phyloP scores from a whole-genome alignment of 1,284 basidiomycete species.

The Ceratobasidium theobromae region DNA sequence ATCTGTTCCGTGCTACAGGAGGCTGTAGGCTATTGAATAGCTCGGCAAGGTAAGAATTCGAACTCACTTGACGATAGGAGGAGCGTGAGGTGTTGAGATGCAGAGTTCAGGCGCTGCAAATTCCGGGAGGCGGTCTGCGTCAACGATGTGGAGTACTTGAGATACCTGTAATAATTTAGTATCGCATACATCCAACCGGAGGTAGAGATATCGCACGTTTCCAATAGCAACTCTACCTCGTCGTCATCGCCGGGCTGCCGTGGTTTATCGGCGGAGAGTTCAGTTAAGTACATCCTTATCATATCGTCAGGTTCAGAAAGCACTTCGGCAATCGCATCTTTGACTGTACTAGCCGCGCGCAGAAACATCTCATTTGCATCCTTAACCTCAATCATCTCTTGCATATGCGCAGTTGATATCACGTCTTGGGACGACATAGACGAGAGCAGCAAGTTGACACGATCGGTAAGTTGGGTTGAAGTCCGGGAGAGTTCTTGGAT shows the following conservation, averaged over 20 bases:
- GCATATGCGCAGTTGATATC: conserved; percentile 33
- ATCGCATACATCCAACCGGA: background rate
- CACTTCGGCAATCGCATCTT: conserved; percentile 30
- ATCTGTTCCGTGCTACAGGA: conserved; percentile 28
- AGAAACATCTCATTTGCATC: conserved; percentile 32
- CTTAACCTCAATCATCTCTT: conserved; percentile 34
- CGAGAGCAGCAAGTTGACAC: conserved; percentile 22
- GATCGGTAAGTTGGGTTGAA: conserved; percentile 28
- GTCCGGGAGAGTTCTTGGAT: conserved; percentile 21
- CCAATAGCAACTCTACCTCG: conserved; percentile 31
- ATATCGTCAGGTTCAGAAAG: conserved; percentile 32
- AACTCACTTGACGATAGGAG: conserved; percentile 33
- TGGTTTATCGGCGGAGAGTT: background rate
- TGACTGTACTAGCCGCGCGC: conserved; percentile 26
- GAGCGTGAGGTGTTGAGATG: conserved; percentile 32
- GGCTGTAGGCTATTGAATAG: background rate
- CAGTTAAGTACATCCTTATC: conserved; percentile 33
- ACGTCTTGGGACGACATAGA: conserved; percentile 34
- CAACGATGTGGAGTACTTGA: conserved; percentile 30
- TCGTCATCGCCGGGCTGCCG: conserved; percentile 31
- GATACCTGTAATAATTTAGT: conserved; percentile 20
- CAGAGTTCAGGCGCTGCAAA: conserved; percentile 30
- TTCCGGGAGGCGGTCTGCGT: conserved; percentile 31
- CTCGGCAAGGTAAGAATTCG: background rate
- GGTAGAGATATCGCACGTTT: conserved; percentile 21